These are phyloP conservation scores for Sphaerulina vaccinii DNA, from an alignment of 2,329 filamentous ascomycete species.

Conservation along the genomic window DNA sequence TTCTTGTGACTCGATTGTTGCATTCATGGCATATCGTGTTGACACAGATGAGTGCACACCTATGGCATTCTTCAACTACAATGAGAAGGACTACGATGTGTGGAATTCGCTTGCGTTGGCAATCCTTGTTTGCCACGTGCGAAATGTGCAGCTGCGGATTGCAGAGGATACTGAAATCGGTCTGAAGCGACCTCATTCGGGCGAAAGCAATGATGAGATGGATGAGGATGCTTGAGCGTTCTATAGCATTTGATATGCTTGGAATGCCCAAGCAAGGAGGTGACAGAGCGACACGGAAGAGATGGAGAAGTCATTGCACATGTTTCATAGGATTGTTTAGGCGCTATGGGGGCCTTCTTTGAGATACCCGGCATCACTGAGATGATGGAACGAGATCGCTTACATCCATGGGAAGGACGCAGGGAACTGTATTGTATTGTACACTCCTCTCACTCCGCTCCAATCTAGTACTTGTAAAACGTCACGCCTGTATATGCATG, in stretches of 20 bases:
- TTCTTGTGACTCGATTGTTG: slow-evolving; percentile 53
- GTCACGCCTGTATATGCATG: neutral
- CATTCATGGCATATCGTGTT: slow-evolving; percentile 52
- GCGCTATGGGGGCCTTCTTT: neutral
- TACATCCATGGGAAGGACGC: neutral
- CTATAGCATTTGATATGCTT: neutral
- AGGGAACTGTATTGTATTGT: no score
- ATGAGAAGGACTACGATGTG: slow-evolving; percentile 54
- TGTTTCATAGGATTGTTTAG: neutral
- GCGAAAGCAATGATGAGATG: neutral
- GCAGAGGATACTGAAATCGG: slow-evolving; percentile 38
- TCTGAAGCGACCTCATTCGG: slow-evolving; percentile 6
- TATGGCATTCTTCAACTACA: slow-evolving; percentile 56
- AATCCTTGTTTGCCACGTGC: slow-evolving; percentile 54
- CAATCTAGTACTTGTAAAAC: neutral
- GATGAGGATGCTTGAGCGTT: slow-evolving; percentile 7
- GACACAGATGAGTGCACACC: slow-evolving; percentile 35
- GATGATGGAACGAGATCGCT: neutral
- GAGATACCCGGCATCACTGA: slow-evolving; percentile 6
- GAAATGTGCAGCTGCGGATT: slow-evolving; percentile 51
- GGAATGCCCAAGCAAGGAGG: neutral
- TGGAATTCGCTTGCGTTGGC: slow-evolving; percentile 61
- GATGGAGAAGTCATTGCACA: neutral
- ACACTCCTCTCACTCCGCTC: no score
- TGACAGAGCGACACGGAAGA: neutral